These are phyloP conservation scores for Solanum chmielewskii DNA, from an alignment of 257 asterid genomes.

Conservation along the genomic window DNA sequence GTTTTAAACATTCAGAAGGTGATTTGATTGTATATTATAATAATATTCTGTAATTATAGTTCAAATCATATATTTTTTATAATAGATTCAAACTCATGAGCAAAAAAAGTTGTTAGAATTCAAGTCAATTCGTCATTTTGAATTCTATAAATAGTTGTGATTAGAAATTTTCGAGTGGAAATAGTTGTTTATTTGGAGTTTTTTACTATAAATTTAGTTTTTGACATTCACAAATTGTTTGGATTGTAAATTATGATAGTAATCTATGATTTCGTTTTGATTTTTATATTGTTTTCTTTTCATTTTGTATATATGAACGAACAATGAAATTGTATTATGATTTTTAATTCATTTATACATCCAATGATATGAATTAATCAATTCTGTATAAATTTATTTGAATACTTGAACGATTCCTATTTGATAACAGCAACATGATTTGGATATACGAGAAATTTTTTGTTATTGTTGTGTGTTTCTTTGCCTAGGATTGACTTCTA, in stretches of 20 bases:
- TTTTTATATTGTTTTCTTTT: too few species aligned
- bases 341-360: background rate
- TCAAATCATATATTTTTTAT: too few species aligned
- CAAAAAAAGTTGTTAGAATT: too few species aligned
- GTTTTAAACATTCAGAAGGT: background rate
- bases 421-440: background rate
- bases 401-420: background rate
- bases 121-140: too few species aligned
- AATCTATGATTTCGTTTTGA: too few species aligned
- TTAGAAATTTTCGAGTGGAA: too few species aligned
- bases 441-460: background rate
- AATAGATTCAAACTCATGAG: too few species aligned
- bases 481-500: background rate
- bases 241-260: background rate
- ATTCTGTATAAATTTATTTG: background rate
- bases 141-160: too few species aligned
- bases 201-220: too few species aligned
- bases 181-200: background rate
- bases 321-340: background rate
- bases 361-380: too few species aligned
- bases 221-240: background rate
- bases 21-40: background rate
- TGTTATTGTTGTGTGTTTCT: background rate
- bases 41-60: background rate
- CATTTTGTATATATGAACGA: background rate